A percentile compares a stretch with the other conserved stretches of the same genome.
Conservation (phyloP, 2,329 filamentous ascomycete genomes). For the Botrytis hyacinthi region DNA sequence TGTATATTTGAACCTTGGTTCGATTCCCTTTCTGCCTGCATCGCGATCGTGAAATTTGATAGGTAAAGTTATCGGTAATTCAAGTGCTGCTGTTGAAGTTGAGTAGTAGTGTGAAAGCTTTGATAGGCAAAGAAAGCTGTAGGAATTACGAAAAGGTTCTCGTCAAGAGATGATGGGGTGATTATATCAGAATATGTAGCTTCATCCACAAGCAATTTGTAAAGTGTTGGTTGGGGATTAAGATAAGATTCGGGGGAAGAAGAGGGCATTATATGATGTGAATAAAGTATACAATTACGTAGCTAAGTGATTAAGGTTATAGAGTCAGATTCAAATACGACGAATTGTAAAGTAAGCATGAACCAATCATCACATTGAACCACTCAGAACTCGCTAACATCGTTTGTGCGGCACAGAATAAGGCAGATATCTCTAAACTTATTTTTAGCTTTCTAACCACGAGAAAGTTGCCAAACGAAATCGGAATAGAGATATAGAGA, state of each 20-base stretch:
- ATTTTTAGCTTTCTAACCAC: background rate
- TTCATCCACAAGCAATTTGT: background rate
- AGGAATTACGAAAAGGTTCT: background rate
- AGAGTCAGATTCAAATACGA: background rate
- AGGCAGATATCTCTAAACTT: background rate
- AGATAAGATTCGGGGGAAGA: background rate
- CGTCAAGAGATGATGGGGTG: background rate
- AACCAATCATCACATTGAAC: background rate
- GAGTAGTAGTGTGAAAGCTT: background rate
- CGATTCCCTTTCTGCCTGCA: background rate
- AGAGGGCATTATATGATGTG: background rate
- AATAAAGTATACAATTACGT: background rate
- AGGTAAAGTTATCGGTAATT: background rate
- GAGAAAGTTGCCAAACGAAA: background rate
- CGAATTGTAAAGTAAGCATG: background rate
- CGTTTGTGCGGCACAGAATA: background rate
- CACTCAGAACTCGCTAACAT: background rate
- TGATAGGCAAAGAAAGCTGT: background rate
- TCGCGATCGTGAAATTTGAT: background rate
- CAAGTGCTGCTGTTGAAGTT: background rate
- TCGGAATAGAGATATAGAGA: background rate
- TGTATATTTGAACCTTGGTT: background rate
- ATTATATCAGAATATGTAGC: background rate
- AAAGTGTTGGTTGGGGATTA: background rate
- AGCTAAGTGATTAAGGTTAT: background rate